Evolutionary conservation across 495 filamentous ascomycete species (phyloP).

Genomic region (Penicillium silybi): DNA sequence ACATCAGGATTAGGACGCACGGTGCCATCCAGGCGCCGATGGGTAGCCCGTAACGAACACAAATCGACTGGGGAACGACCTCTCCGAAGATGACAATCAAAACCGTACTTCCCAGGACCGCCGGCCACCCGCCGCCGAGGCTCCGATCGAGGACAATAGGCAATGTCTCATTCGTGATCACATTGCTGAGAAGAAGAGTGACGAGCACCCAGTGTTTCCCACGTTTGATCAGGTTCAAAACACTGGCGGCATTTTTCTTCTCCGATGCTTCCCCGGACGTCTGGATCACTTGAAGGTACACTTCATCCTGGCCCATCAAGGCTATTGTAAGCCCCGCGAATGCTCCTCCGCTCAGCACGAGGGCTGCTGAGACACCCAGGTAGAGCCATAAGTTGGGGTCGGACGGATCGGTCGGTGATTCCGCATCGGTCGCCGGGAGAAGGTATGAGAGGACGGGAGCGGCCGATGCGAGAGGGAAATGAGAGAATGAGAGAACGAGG

Average conservation of each 20-base stretch:
- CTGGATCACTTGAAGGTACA: slow-evolving; percentile 92
- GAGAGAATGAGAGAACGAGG: slow-evolving; percentile 40
- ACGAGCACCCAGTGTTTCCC: slow-evolving; percentile 99
- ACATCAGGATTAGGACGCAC: slow-evolving; percentile 86
- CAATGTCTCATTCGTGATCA: slow-evolving; percentile 96
- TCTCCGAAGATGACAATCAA: slow-evolving; percentile 98
- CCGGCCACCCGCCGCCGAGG: slow-evolving; percentile 91
- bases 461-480: slow-evolving; percentile 43
- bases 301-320: slow-evolving; percentile 75
- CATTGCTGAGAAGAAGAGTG: slow-evolving; percentile 88
- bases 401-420: slow-evolving; percentile 36
- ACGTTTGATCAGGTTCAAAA: slow-evolving; percentile 72
- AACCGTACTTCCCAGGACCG: slow-evolving; percentile 85
- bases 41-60: slow-evolving; percentile 93
- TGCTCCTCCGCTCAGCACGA: slow-evolving; percentile 86
- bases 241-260: slow-evolving; percentile 74
- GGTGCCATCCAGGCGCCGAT: slow-evolving; percentile 95
- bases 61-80: slow-evolving; percentile 91
- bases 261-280: slow-evolving; percentile 78
- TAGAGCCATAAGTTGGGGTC: slow-evolving; percentile 68
- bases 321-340: slow-evolving; percentile 97
- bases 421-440: slow-evolving; percentile 20
- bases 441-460: slow-evolving; percentile 31
- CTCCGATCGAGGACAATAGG: slow-evolving; percentile 93
- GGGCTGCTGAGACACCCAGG: slow-evolving; percentile 59